Conservation (phyloP, 306 rosid genomes). For the Gastrolobium villosum region DNA sequence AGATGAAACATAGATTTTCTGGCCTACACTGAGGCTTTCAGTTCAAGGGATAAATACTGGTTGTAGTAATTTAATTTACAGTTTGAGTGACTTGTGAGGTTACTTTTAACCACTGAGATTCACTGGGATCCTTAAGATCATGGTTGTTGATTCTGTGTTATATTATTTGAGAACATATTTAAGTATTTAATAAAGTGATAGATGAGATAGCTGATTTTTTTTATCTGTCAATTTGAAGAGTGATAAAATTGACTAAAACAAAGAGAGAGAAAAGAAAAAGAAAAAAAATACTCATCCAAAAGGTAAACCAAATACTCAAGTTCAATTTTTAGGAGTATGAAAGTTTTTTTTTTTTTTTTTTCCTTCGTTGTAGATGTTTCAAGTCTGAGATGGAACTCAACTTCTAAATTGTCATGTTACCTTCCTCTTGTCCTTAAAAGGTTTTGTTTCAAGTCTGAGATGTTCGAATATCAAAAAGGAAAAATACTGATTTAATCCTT, state of each 20-base stretch:
- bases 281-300: no score
- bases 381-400: no score
- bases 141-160: not conserved
- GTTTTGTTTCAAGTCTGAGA: no score
- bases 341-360: no score
- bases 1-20: slow-evolving; percentile 61
- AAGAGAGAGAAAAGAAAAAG: no score
- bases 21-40: slow-evolving; percentile 22
- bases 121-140: slow-evolving; percentile 2
- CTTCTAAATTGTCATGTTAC: no score
- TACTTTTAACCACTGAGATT: not conserved
- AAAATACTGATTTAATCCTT: no score
- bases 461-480: no score
- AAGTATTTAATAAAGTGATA: not conserved
- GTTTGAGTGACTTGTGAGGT: slow-evolving; percentile 2
- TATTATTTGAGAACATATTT: not conserved
- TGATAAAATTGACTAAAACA: not conserved
- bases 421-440: no score
- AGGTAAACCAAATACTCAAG: no score
- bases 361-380: no score
- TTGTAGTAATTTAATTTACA: slow-evolving; percentile 16
- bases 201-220: not conserved
- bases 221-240: not conserved
- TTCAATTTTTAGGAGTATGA: no score
- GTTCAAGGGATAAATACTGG: slow-evolving; percentile 15